A percentile compares a stretch with the other conserved stretches of the same genome.
Conservation (phyloP, 441 rosid species). For the Syzygium syzygioides region DNA sequence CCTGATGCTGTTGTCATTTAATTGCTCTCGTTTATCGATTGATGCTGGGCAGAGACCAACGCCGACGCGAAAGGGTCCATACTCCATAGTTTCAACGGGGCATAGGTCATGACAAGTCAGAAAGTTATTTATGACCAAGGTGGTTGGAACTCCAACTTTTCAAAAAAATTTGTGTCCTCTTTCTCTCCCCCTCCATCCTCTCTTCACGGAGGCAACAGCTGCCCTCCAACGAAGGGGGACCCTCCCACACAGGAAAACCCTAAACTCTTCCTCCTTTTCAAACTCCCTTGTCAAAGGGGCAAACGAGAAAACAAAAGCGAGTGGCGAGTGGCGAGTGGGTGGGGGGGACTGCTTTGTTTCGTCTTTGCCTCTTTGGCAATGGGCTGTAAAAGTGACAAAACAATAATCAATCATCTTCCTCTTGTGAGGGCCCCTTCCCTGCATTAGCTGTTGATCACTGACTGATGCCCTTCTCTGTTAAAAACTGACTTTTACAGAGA, state of each 20-base stretch:
- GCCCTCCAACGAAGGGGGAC: neutral
- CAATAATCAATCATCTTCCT: neutral
- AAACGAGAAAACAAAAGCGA: neutral
- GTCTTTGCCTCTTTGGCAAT: neutral
- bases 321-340: neutral
- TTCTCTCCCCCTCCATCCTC: neutral
- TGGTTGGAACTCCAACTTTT: neutral
- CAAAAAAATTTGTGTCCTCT: neutral
- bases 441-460: neutral
- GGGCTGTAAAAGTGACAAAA: neutral
- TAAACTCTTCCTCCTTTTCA: neutral
- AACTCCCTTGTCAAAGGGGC: neutral
- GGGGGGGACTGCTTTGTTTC: neutral
- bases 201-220: neutral
- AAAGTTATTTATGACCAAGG: neutral
- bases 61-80: neutral
- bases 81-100: neutral
- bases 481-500: neutral
- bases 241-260: neutral
- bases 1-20: neutral
- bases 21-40: neutral
- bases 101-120: neutral
- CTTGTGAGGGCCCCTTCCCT: neutral
- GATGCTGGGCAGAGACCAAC: fast-evolving
- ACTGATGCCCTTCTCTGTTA: neutral